phyloP scores from a whole-genome alignment of 306 rosid genomes.

The Sicyos baderoa region DNA sequence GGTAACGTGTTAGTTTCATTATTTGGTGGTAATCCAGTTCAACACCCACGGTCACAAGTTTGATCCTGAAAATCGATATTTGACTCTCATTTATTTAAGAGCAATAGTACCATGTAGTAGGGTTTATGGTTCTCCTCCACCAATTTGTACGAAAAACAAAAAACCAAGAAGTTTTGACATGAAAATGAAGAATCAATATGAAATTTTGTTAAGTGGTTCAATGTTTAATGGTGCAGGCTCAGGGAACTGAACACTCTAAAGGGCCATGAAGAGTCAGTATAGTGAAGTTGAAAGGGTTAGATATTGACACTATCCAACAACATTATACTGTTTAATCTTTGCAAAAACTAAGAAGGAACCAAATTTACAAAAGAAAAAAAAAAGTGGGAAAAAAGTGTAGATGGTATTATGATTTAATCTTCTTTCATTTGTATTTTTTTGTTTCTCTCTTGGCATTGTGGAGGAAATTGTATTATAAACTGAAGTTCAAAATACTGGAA shows the following conservation, averaged over 20 bases:
- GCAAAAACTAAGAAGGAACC: background rate
- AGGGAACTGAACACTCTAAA: conserved; percentile 70
- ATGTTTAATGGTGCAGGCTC: conserved; percentile 38
- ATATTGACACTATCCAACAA: conserved; percentile 24
- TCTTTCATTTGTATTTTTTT: background rate
- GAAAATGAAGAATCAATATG: background rate
- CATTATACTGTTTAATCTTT: conserved; percentile 27
- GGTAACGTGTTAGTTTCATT: too few species aligned
- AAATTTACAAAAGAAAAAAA: background rate
- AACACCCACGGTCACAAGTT: too few species aligned
- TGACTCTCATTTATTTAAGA: too few species aligned
- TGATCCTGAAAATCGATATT: too few species aligned
- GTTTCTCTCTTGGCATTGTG: background rate
- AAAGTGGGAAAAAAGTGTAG: background rate
- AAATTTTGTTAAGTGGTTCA: background rate
- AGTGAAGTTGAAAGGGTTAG: conserved; percentile 16
- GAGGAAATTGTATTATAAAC: background rate
- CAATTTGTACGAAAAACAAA: too few species aligned
- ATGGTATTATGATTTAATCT: background rate
- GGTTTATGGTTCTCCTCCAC: too few species aligned
- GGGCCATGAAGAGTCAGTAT: conserved; percentile 25
- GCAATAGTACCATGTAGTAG: too few species aligned
- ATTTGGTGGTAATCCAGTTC: too few species aligned
- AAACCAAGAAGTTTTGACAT: background rate
- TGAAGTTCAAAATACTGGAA: background rate